Evolutionary conservation across 495 filamentous ascomycete species (phyloP).

Genomic region (Penicillium mononematosum): DNA sequence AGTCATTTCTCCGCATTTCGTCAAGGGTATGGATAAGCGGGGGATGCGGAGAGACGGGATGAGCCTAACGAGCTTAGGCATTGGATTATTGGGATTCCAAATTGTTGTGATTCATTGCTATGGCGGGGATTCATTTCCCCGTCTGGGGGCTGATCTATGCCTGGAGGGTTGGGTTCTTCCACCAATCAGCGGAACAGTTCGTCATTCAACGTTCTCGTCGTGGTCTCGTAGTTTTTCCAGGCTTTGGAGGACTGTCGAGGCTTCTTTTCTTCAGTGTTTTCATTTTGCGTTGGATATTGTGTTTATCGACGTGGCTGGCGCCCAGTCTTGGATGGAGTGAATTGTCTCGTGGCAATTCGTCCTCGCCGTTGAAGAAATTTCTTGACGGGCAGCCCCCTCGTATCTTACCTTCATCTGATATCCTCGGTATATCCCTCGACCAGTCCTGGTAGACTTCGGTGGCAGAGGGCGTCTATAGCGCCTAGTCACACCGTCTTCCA

Average conservation of each 20-base stretch:
- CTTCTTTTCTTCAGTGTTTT: background rate
- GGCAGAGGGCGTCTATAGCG: no score
- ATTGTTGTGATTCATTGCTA: background rate
- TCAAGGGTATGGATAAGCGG: conserved; percentile 14
- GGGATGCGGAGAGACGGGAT: conserved; percentile 9
- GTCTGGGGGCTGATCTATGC: conserved; percentile 21
- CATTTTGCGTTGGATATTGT: background rate
- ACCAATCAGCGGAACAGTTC: conserved; percentile 15
- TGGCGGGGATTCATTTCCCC: conserved; percentile 17
- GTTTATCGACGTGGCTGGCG: background rate
- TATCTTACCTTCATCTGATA: no score
- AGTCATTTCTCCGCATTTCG: conserved; percentile 19
- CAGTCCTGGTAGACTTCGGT: no score
- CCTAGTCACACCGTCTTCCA: no score
- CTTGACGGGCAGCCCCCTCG: no score
- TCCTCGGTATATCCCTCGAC: no score
- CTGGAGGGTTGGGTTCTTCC: conserved; percentile 13
- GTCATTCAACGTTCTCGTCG: background rate
- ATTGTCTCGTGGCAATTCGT: background rate
- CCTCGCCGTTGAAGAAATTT: no score
- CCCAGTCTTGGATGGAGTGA: background rate
- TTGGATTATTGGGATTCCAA: background rate
- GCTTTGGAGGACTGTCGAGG: background rate
- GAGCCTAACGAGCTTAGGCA: background rate
- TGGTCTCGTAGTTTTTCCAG: conserved; percentile 1